These are phyloP conservation scores for Oryza nivara DNA, from an alignment of 176 grass and related monocot genomes.

Conservation along the genomic window DNA sequence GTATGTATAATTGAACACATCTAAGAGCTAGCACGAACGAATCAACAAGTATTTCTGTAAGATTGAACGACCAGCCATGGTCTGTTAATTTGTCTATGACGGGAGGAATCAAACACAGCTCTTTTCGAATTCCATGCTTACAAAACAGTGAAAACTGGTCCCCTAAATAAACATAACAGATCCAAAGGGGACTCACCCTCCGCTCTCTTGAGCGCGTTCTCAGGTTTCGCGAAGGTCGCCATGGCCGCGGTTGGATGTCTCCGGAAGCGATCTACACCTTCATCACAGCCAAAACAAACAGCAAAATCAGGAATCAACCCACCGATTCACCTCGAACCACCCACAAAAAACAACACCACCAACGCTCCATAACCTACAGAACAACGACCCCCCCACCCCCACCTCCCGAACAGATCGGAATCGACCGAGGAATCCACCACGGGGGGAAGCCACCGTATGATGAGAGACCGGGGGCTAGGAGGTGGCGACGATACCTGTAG, in stretches of 20 bases:
- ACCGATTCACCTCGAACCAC: background rate
- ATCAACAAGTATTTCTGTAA: background rate
- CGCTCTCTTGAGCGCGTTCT: conserved; percentile 94
- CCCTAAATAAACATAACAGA: background rate
- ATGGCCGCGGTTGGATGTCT: conserved; percentile 51
- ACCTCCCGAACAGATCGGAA: background rate
- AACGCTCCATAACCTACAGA: background rate
- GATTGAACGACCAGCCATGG: background rate
- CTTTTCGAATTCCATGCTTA: background rate
- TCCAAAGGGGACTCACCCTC: conserved; percentile 56
- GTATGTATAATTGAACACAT: background rate
- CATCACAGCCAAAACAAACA: conserved; percentile 17
- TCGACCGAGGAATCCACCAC: background rate
- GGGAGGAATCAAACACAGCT: background rate
- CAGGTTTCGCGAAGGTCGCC: conserved; percentile 90
- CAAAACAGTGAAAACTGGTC: background rate
- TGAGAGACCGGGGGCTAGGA: background rate
- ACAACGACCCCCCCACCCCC: too few relatives aligned
- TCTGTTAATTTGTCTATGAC: background rate
- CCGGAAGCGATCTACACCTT: conserved; percentile 55
- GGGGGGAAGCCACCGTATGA: background rate
- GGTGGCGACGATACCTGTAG: conserved; percentile 41
- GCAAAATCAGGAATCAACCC: background rate
- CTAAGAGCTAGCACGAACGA: background rate
- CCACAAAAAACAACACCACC: background rate